Evolutionary conservation across 1,284 basidiomycete genomes (phyloP), one percentile per base, ranked within the genome.

Genomic region (Trichosporon ovoides): DNA sequence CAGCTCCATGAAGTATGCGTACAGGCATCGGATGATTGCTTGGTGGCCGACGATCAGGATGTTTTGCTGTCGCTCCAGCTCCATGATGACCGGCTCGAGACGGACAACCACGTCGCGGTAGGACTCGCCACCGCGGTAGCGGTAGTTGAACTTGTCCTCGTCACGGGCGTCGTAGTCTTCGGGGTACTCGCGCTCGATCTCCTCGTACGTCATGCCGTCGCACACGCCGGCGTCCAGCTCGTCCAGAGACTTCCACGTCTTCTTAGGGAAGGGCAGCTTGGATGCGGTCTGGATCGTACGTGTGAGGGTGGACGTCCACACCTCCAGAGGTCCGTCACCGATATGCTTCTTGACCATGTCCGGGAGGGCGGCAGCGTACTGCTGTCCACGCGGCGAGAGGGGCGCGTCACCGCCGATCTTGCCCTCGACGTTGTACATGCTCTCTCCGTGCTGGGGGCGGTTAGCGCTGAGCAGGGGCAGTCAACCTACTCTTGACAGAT

Each of bases 131-230:
- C 85, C 87, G 76, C 91, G 83, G 78, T 98, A 98, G 22, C 96
- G 86, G 75, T 99, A 99, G 79, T 98, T 98, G 79, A 97, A 99
- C 78, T 99, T 99, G 81, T 99, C 96, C 56, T 98, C 93, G 71
- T 98, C 96, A 22, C 96, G 85, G 71, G 91, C 92, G n/a, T 92
- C 94, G 73, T 95, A 98, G 77, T 99, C 96, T 66, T 99, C 96
- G 0, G 96, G 96, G 73, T 98, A 98, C 53, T 86, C 86, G 81
- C 87, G 84, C 89, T 94, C 95, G 58, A 98, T 98, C 81, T 98
- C 95, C 79, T 93, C 88, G 73, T 98, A 99, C 1, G 96, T 98
- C 96, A 99, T 98, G 14, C 88, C 93, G 77, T 99, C 96, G 70
- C 96, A 99, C 14, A 99, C 96, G 38, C 96, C 95, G 3, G 96